These are phyloP conservation scores for Amauroascus niger DNA, from an alignment of 2,329 filamentous ascomycete species.

Conservation along the genomic window DNA sequence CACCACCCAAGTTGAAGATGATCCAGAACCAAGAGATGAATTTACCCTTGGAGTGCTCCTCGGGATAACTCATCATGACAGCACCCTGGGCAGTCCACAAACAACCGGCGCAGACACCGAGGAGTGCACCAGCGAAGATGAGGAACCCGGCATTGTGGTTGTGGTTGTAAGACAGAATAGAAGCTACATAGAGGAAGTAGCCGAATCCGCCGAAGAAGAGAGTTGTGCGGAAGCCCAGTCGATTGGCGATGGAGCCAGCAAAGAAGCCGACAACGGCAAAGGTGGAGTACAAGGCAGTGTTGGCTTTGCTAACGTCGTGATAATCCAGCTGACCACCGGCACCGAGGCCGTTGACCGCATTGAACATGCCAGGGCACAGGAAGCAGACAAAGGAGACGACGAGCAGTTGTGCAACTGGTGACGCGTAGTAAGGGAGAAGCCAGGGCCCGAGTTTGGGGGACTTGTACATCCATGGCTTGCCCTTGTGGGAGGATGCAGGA, in stretches of 20 bases:
- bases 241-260: conserved; percentile 44
- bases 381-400: conserved; percentile 64
- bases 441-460: conserved; percentile 46
- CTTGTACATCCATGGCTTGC: conserved; percentile 56
- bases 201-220: conserved; percentile 40
- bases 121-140: conserved; percentile 41
- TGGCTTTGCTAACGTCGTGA: conserved; percentile 55
- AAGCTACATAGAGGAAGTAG: conserved; percentile 42
- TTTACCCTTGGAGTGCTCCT: conserved; percentile 69
- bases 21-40: conserved; percentile 92
- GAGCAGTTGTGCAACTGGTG: conserved; percentile 60
- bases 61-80: conserved; percentile 68
- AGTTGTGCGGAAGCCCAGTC: conserved; percentile 36
- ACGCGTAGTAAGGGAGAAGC: conserved; percentile 59
- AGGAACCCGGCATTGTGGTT: conserved; percentile 41
- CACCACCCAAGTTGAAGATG: conserved; percentile 86
- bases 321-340: conserved; percentile 52
- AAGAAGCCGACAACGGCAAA: conserved; percentile 59
- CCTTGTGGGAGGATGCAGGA: background rate
- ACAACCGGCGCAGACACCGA: conserved; percentile 42
- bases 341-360: conserved; percentile 56
- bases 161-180: conserved; percentile 44
- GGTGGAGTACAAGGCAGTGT: conserved; percentile 61
- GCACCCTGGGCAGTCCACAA: conserved; percentile 45
- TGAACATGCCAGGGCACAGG: conserved; percentile 64